Base-by-base conservation (phyloP, 2,329 filamentous ascomycete genomes). In the Orbilia blumenaviensis region DNA sequence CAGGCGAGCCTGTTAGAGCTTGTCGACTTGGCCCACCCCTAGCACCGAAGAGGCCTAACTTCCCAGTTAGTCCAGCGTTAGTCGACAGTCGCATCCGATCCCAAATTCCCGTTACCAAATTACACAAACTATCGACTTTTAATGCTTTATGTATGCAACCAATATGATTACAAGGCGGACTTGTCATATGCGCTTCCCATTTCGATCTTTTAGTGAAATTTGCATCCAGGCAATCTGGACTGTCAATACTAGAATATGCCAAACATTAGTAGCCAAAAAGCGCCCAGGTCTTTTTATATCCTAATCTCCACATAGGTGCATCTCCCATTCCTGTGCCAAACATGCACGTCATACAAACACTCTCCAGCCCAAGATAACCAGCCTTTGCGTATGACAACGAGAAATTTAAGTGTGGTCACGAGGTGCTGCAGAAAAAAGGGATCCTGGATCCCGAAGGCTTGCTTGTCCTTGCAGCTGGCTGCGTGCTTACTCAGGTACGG, bases 81-180 rank as follows among this genome's bases (percentile, higher is more conserved):
- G 63, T 62, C 66, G n/a, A 67, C 25, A 61, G 52, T 42, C 36
- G 44, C 42, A 68, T 61, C 64, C 38, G 54, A 62, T 69, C 66
- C 52, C 61, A 71, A 71, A 46, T 62, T 71, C 46, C 56, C 66
- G 56, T 71, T 71, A 62, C 66, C 66, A 71, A 71, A 71, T 63
- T 54, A 46, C 56, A 42, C 29, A 9, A 9, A 50, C 25, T 58
- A 32, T 50, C 44, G n/a, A 38, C 42, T 52, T 52, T 42, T 67
- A 8, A 32, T 60, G 16, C 18, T 56, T 14, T 18, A 38, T n/a
- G 14, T 16, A 29, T 56, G 29, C 52, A 38, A 38, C 52, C 32
- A 56, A 56, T 56, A 32, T 56, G n/a, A 56, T 38, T 36, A 38
- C 52, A 56, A 56, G 52, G 52, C 52, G 52, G 18, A 56, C 50